phyloP scores from a whole-genome alignment of 2,329 filamentous ascomycete genomes.

The Botrytis medusae region DNA sequence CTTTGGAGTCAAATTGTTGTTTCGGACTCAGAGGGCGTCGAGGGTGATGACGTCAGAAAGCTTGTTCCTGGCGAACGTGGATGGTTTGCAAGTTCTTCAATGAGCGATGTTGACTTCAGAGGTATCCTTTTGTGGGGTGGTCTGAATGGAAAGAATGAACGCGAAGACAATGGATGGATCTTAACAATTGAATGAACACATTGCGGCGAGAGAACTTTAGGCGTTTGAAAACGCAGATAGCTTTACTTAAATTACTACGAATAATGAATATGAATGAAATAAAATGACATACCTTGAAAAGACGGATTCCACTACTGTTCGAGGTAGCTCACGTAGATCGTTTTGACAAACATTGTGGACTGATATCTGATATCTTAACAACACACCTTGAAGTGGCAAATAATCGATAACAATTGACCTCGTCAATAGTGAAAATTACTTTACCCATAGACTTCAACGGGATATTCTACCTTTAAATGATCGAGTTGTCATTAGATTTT shows the following conservation, averaged over 20 bases:
- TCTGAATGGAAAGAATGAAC: conserved; percentile 50
- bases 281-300: not conserved
- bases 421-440: not conserved
- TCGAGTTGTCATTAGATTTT: not conserved
- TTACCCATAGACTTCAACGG: not conserved
- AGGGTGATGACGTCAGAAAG: conserved; percentile 44
- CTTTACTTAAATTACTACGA: not conserved
- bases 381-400: not conserved
- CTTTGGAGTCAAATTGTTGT: conserved; percentile 58
- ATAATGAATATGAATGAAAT: conserved; percentile 9
- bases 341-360: not conserved
- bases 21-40: conserved; percentile 46
- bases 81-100: conserved; percentile 56
- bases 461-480: not conserved
- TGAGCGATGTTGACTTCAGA: conserved; percentile 59
- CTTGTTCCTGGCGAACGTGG: conserved; percentile 54
- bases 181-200: conserved; percentile 49
- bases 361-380: not conserved
- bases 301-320: not conserved
- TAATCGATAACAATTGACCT: no score
- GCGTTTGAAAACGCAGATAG: not conserved
- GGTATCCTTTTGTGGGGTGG: conserved; percentile 63
- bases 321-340: not conserved
- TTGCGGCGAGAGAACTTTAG: not conserved
- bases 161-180: conserved; percentile 64